Evolutionary conservation across 1,284 basidiomycete species (phyloP), one percentile per base, ranked within the genome.

Genomic region (Melampsora americana): DNA sequence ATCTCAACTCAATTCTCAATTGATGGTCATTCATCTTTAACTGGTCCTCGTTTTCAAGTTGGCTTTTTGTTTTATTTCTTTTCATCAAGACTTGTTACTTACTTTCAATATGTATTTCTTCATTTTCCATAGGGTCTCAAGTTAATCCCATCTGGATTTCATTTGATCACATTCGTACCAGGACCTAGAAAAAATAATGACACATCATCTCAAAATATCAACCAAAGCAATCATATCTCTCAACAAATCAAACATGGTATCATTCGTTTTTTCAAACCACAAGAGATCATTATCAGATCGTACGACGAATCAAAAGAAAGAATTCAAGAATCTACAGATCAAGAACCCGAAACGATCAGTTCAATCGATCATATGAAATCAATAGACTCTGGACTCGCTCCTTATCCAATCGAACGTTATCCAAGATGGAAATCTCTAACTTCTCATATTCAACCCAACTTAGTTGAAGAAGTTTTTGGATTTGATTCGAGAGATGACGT

Each of bases 331-430:
- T 3, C 30, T 18, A 44, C 50, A 46, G 32, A 61, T 61, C 39
- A 68, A 26, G 20, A 35, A 26, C 11, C 56, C 18, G 72, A 75
- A 67, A 75, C 42, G 1, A 73, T 73, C 28, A 66, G 46, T 32
- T 73, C 71, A 5, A 12, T 66, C 5, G 64, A 73, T 66, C 56
- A 73, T 46, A 66, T 73, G 50, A 73, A 73, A 42, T 66, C 64
- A 5, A 59, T 73, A 35, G 71, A 73, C 30, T 59, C 62, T 16
- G 23, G 44, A 26, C n/a, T 73, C 3, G 72, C 72, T 39, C 65
- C 72, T 26, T 75, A 75, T 62, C 65, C 65, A 2, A 30, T 68
- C 20, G 56, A 67, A 30, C 32, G 60, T 7, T 75, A 75, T 60
- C 26, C 66, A 5, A 12, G n/a, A 28, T 75, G 72, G 72, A 67